These are phyloP conservation scores for Fusarium sp. DNA, from an alignment of 2,329 filamentous ascomycete species.

Conservation along the genomic window DNA sequence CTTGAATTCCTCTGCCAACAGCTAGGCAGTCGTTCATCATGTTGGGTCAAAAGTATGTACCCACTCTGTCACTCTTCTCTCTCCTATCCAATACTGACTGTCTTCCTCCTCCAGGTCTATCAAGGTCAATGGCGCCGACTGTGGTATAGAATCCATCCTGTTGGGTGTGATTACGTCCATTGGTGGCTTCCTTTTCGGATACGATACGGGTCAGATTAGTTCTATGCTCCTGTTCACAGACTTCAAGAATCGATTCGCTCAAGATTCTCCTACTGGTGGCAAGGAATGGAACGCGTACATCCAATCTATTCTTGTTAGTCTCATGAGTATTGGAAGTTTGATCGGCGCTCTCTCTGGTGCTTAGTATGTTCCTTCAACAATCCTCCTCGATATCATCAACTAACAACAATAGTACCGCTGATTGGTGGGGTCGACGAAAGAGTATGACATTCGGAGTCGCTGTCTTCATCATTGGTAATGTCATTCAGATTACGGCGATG, in stretches of 20 bases:
- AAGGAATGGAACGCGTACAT: conserved; percentile 56
- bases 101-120: conserved; percentile 49
- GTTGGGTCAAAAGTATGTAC: conserved; percentile 42
- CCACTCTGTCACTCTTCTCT: not conserved
- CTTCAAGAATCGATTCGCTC: conserved; percentile 68
- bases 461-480: conserved; percentile 72
- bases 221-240: conserved; percentile 63
- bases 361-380: conserved; percentile 48
- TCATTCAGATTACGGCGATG: conserved; percentile 72
- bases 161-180: conserved; percentile 66
- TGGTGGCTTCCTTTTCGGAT: conserved; percentile 72
- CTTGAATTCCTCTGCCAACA: conserved; percentile 10
- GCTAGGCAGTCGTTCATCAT: conserved; percentile 37
- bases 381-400: not conserved
- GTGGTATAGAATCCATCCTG: conserved; percentile 55
- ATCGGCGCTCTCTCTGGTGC: conserved; percentile 66
- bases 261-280: conserved; percentile 55
- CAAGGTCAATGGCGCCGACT: conserved; percentile 57
- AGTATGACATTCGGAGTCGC: conserved; percentile 65
- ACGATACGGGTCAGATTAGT: conserved; percentile 71
- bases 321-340: conserved; percentile 67
- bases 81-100: conserved; percentile 6
- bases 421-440: conserved; percentile 68
- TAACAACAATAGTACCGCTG: conserved; percentile 57
- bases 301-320: conserved; percentile 65